Conservation (phyloP, 805 yeast species). For the Wickerhamomyces bovis region DNA sequence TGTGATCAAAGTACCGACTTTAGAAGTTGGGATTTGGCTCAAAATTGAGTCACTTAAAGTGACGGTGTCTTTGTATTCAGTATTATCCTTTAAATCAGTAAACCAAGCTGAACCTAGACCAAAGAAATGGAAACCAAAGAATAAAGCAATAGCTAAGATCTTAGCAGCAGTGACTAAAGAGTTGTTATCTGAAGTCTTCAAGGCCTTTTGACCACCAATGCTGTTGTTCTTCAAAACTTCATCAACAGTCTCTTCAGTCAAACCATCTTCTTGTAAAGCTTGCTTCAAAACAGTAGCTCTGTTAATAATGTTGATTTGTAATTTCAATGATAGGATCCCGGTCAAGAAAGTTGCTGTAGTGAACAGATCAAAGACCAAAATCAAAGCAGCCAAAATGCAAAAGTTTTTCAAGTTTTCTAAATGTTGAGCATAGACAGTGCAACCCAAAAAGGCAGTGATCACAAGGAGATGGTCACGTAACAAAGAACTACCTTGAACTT, state of each 20-base stretch:
- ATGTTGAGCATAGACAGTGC: constrained; percentile 56
- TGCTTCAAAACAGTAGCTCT: constrained; percentile 70
- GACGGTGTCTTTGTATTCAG: constrained; percentile 14
- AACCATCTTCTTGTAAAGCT: constrained; percentile 90
- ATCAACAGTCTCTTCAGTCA: constrained; percentile 66
- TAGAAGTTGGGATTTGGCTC: constrained; percentile 30
- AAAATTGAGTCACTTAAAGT: constrained; percentile 22
- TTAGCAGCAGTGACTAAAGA: constrained; percentile 49
- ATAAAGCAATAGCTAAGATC: constrained; percentile 50
- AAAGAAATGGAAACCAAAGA: constrained; percentile 58
- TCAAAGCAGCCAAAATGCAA: constrained; percentile 65
- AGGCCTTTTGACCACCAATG: constrained; percentile 9
- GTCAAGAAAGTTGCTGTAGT: constrained; percentile 77
- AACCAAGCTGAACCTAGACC: constrained; percentile 71
- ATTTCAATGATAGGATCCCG: constrained; percentile 78
- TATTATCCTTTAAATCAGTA: constrained; percentile 37
- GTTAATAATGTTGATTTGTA: constrained; percentile 83
- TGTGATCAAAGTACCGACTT: constrained; percentile 49
- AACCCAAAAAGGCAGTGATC: constrained; percentile 61
- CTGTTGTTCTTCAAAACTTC: constrained; percentile 40
- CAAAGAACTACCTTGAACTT: constrained; percentile 30
- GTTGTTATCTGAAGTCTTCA: constrained; percentile 27
- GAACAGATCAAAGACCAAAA: constrained; percentile 64
- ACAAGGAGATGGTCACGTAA: constrained; percentile 75
- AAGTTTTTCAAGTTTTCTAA: constrained; percentile 75